Evolutionary conservation across 108 stramenopile genomes (phyloP).

Genomic region (Cyclostephanos invisitatus): DNA sequence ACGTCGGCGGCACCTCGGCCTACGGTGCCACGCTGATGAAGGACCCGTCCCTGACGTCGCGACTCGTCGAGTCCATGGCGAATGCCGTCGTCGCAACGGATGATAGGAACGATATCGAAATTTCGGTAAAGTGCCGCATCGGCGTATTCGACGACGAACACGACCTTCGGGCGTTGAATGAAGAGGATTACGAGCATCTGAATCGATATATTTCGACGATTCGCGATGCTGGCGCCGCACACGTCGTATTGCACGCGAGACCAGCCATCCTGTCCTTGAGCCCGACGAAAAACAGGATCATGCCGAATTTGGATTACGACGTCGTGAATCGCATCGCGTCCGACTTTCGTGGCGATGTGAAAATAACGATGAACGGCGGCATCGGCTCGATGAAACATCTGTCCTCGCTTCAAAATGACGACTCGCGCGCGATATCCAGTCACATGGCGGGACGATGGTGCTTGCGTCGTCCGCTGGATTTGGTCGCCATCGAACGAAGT

Average conservation of each 20-base stretch:
- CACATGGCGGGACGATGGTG: constrained; percentile 59
- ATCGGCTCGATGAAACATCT: constrained; percentile 41
- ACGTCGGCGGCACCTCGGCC: constrained; percentile 49
- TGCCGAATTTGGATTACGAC: constrained; percentile 51
- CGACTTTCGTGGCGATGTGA: constrained; percentile 44
- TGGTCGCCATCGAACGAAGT: constrained; percentile 8
- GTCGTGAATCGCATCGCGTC: constrained; percentile 41
- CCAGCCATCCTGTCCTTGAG: constrained; percentile 50
- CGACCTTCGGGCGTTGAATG: constrained; percentile 23
- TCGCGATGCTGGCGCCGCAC: constrained; percentile 36
- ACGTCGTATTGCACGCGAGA: constrained; percentile 57
- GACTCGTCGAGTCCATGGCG: constrained; percentile 27
- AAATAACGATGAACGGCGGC: constrained; percentile 60
- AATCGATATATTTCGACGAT: constrained; percentile 33
- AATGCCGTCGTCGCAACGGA: too few species aligned
- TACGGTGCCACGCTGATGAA: constrained; percentile 63
- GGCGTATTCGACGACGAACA: constrained; percentile 44
- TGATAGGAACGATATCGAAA: too few species aligned
- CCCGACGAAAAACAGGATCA: constrained; percentile 53
- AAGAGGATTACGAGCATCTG: constrained; percentile 35
- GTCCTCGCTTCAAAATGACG: constrained; percentile 6
- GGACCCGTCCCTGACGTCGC: constrained; percentile 33
- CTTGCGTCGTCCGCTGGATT: constrained; percentile 49
- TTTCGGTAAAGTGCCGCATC: constrained; percentile 53
- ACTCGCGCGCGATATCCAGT: constrained; percentile 15